Percentiles rank a stretch among this genome's conserved stretches.
Conservation (phyloP, 768 basidiomycete species). For the Vishniacozyma victoriae region DNA sequence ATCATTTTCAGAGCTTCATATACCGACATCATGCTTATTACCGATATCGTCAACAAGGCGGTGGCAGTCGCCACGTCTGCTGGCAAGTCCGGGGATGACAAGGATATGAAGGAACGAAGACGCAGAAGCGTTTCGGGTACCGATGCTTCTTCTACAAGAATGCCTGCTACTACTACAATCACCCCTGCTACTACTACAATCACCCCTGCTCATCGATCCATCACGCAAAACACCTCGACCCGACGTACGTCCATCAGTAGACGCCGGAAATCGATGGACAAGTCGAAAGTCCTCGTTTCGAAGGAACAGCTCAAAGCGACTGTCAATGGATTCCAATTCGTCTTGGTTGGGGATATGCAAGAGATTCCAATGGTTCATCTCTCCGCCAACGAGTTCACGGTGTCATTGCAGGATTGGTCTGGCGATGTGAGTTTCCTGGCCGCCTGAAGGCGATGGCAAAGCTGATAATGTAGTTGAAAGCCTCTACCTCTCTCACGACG, state of each 20-base stretch:
- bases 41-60: conserved; percentile 65
- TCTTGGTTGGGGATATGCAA: conserved; percentile 89
- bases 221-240: not conserved
- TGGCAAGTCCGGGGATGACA: conserved; percentile 1
- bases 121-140: conserved; percentile 10
- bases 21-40: conserved; percentile 82
- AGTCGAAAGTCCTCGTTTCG: conserved; percentile 57
- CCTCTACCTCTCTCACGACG: conserved; percentile 71
- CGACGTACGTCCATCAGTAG: conserved; percentile 22
- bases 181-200: not conserved
- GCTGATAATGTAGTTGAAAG: conserved; percentile 60
- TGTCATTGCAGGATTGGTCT: conserved; percentile 89
- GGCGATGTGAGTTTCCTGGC: conserved; percentile 58
- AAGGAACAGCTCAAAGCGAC: conserved; percentile 84
- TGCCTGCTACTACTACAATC: not conserved
- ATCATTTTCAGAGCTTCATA: conserved; percentile 92
- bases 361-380: conserved; percentile 91
- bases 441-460: not conserved
- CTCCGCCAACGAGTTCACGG: conserved; percentile 72
- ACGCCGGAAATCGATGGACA: conserved; percentile 26
- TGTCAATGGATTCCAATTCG: conserved; percentile 84
- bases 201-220: not conserved
- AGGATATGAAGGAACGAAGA: not conserved
- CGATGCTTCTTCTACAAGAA: conserved; percentile 6
- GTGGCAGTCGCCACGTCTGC: conserved; percentile 60